phyloP scores from a whole-genome alignment of 805 yeast genomes.

The Starmerella vitae region DNA sequence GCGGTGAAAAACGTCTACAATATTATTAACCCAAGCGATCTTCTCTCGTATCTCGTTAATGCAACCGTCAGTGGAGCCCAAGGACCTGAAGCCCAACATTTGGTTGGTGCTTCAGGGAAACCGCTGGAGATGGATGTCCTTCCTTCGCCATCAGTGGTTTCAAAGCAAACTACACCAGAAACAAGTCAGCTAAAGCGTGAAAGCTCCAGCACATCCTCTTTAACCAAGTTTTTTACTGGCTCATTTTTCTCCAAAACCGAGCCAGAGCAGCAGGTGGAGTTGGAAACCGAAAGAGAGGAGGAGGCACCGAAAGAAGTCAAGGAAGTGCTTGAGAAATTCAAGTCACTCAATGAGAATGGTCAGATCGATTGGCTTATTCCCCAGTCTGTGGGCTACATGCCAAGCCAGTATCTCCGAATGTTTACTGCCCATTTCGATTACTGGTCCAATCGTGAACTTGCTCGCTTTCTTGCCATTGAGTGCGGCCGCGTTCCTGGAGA shows the following conservation, averaged over 20 bases:
- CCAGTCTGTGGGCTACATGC: constrained; percentile 42
- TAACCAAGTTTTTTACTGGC: not conserved
- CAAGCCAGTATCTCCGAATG: constrained; percentile 66
- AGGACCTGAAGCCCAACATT: not conserved
- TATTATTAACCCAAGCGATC: constrained; percentile 79
- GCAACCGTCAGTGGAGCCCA: constrained; percentile 47
- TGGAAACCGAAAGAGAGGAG: not conserved
- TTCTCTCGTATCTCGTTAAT: constrained; percentile 77
- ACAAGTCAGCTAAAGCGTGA: not conserved
- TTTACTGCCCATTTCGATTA: constrained; percentile 81
- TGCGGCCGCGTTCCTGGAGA: constrained; percentile 25
- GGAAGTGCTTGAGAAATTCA: constrained; percentile 18
- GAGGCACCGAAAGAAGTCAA: constrained; percentile 6
- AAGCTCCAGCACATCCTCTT: constrained; percentile 2
- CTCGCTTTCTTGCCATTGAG: constrained; percentile 39
- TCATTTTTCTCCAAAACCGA: constrained; percentile 2
- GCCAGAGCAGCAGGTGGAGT: not conserved
- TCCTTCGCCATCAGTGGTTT: constrained; percentile 6
- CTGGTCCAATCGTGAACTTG: constrained; percentile 75
- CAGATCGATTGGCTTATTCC: constrained; percentile 67
- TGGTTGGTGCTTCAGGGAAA: constrained; percentile 16
- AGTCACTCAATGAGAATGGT: constrained; percentile 53
- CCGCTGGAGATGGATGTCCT: constrained; percentile 22
- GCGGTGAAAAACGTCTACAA: constrained; percentile 63
- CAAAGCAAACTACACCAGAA: not conserved